Percentiles rank a stretch among this genome's conserved stretches.
These are phyloP conservation scores for Taphrina betulina DNA, from an alignment of 1,139 yeast genomes.

Conservation along the genomic window DNA sequence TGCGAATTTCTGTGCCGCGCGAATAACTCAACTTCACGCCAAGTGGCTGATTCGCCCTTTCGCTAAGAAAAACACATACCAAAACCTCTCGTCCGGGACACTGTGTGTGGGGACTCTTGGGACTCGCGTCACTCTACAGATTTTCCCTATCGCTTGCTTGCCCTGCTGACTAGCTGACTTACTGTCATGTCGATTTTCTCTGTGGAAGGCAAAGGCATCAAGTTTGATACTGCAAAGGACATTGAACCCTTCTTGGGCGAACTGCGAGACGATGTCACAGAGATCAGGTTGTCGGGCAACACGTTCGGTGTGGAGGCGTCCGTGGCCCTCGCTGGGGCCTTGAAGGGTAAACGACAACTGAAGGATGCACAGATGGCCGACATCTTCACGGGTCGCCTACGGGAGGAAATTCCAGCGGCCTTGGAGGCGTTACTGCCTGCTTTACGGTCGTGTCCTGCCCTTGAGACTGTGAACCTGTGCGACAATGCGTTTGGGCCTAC, in stretches of 20 bases:
- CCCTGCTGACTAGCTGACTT: too few relatives aligned
- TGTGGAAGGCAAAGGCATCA: slow-evolving; percentile 72
- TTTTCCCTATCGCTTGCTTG: too few relatives aligned
- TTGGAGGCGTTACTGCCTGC: slow-evolving; percentile 71
- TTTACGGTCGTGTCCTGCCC: slow-evolving; percentile 63
- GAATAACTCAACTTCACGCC: too few relatives aligned
- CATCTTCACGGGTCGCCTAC: slow-evolving; percentile 88
- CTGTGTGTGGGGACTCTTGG: too few relatives aligned
- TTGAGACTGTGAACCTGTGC: slow-evolving; percentile 75
- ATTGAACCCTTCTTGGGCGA: slow-evolving; percentile 65
- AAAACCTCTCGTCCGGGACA: too few relatives aligned
- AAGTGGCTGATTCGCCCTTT: too few relatives aligned
- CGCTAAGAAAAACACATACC: too few relatives aligned
- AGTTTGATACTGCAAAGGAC: slow-evolving; percentile 71
- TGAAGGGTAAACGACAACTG: slow-evolving; percentile 45
- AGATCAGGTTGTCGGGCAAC: slow-evolving; percentile 83
- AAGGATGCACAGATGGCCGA: slow-evolving; percentile 80
- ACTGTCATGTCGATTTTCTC: slow-evolving; percentile 49
- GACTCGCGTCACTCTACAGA: too few relatives aligned
- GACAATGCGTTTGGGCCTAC: slow-evolving; percentile 97
- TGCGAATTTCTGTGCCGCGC: too few relatives aligned
- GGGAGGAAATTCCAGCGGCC: slow-evolving; percentile 89
- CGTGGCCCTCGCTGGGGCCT: slow-evolving; percentile 64
- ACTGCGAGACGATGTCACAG: slow-evolving; percentile 53
- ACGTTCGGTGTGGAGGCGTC: slow-evolving; percentile 93